phyloP scores from a whole-genome alignment of 2,329 filamentous ascomycete species.

The Exophiala phaeomuriformis region DNA sequence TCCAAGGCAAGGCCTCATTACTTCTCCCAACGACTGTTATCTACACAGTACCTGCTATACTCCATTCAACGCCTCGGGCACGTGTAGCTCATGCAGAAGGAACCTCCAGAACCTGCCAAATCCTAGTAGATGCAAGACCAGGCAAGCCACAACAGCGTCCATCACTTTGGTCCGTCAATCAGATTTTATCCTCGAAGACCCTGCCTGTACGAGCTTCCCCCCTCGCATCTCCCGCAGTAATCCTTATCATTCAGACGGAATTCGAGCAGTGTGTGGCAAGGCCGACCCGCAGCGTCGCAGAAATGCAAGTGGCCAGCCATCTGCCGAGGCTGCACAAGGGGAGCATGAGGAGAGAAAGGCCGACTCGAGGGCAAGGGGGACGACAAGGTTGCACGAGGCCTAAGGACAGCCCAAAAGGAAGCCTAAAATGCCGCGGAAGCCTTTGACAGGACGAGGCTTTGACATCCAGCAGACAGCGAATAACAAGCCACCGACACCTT shows the following conservation, averaged over 20 bases:
- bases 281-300: slow-evolving; percentile 2
- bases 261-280: slow-evolving; percentile 13
- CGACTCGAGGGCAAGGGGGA: slow-evolving; percentile 1
- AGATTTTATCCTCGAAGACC: not conserved
- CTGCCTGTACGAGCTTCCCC: not conserved
- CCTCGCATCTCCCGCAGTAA: not conserved
- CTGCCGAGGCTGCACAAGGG: slow-evolving; percentile 22
- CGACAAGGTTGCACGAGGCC: not conserved
- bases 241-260: slow-evolving; percentile 9
- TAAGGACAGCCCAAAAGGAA: slow-evolving; percentile 1
- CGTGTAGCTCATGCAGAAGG: not conserved
- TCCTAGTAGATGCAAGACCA: not conserved
- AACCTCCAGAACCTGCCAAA: not conserved
- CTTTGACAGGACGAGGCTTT: slow-evolving; percentile 18
- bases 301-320: slow-evolving; percentile 13
- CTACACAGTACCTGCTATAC: too few species aligned
- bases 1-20: too few species aligned
- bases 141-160: not conserved
- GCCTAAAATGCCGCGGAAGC: slow-evolving; percentile 5
- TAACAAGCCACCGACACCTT: not conserved
- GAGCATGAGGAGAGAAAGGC: not conserved
- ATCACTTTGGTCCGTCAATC: not conserved
- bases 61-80: not conserved
- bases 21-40: too few species aligned
- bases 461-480: slow-evolving; percentile 1